These are phyloP conservation scores for Chrysoporthe austroafricana DNA, from an alignment of 2,329 filamentous ascomycete genomes.

Conservation along the genomic window DNA sequence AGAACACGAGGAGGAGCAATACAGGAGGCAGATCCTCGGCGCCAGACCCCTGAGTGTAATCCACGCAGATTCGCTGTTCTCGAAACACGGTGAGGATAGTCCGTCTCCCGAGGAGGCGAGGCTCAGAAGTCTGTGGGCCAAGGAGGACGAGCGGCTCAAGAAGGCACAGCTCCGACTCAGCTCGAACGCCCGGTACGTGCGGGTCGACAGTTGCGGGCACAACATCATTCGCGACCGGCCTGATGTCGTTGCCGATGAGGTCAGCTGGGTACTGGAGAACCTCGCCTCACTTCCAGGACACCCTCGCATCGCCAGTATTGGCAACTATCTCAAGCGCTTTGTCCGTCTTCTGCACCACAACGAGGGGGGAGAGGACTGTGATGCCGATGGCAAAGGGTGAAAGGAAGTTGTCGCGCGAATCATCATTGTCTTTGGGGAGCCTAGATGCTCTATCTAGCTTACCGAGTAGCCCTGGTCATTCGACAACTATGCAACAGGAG, in stretches of 20 bases:
- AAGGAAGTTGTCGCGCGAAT: no score
- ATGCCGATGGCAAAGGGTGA: no score
- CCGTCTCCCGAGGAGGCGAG: not conserved
- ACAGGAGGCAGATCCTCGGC: conserved; percentile 4
- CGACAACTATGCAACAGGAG: no score
- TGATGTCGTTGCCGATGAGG: not conserved
- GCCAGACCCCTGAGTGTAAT: conserved; percentile 12
- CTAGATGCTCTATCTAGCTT: no score
- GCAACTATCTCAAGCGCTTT: not conserved
- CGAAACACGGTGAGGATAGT: not conserved
- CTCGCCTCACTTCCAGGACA: not conserved
- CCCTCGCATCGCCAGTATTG: no score
- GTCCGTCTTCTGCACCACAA: not conserved
- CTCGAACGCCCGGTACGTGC: conserved; percentile 5
- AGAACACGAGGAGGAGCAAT: conserved; percentile 10
- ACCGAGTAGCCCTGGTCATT: no score
- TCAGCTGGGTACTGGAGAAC: conserved; percentile 7
- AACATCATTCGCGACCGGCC: conserved; percentile 11
- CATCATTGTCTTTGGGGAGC: no score
- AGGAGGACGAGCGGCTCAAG: conserved; percentile 18
- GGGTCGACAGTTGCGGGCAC: conserved; percentile 9
- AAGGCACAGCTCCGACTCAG: conserved; percentile 14
- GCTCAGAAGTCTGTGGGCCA: not conserved
- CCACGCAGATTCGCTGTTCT: conserved; percentile 3
- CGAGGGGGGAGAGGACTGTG: no score